Base-by-base conservation (phyloP, 1,139 yeast genomes). In the Hyphopichia pseudoburtonii region DNA sequence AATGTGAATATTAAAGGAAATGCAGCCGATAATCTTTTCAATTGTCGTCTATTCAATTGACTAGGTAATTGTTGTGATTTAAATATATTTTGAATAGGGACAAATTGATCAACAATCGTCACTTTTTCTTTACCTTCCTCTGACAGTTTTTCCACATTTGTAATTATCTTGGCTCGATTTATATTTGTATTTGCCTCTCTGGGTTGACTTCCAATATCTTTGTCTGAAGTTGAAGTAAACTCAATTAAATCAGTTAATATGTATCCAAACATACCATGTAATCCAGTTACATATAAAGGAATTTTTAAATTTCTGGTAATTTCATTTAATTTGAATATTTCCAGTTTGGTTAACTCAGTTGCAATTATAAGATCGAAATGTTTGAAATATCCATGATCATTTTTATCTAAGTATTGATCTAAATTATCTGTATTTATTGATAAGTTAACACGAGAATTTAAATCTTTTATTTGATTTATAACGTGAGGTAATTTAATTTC, bases 181-280 rank as follows among this genome's bases (percentile, higher is more conserved):
- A 85, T 62, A 38, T 66, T 63, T 12, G 85, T 73, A 18, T 59
- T 36, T 48, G 62, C 40, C 65, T 66, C 47, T 65, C 75, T 52
- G 54, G 75, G 46, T 63, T 73, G 62, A 48, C 78, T 76, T 34
- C 86, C 80, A 46, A 72, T 66, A 32, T 66, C 70, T 43, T 54
- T 56, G 37, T 60, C 68, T 2, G 60, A 48, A 4, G 60, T 62
- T 23, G 80, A 76, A 30, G 69, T 66, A 58, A 87, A 90, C 37
- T 70, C 60, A 15, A 88, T 76, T 42, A 92, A 69, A 58, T 94
- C 98, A 3, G 82, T 81, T 52, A 90, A 80, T 2, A 87, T 74
- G 53, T 79, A 86, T 1, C 96, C 97, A 56, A 77, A 88, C 57
- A 89, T 64, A 0, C 98, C 98, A 56, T 84, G 86, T 7, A 80